Evolutionary conservation across 2,329 filamentous ascomycete genomes (phyloP).

Genomic region (Mariannaea sp.): DNA sequence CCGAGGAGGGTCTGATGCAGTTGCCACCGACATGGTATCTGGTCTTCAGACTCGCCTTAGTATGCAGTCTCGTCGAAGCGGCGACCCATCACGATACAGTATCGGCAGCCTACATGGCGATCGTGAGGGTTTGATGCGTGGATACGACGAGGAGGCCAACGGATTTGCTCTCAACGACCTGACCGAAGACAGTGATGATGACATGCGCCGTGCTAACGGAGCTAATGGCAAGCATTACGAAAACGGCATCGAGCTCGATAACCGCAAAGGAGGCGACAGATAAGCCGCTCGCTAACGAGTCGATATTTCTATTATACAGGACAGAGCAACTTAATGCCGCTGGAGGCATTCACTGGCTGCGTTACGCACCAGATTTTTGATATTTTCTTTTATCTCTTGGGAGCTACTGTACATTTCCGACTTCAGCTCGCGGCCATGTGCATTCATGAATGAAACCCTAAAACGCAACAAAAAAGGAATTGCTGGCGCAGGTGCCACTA

Average conservation of each 20-base stretch:
- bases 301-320: constrained; percentile 10
- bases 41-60: constrained; percentile 88
- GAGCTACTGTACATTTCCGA: constrained; percentile 37
- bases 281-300: constrained; percentile 33
- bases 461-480: constrained; percentile 22
- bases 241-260: constrained; percentile 56
- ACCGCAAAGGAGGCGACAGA: constrained; percentile 49
- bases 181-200: constrained; percentile 75
- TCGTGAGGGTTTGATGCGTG: constrained; percentile 81
- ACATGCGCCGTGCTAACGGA: constrained; percentile 48
- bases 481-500: constrained; percentile 32
- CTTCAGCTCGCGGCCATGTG: constrained; percentile 29
- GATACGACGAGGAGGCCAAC: constrained; percentile 80
- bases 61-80: constrained; percentile 86
- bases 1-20: constrained; percentile 70
- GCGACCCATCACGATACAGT: constrained; percentile 66
- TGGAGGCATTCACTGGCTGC: constrained; percentile 1
- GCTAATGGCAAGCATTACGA: constrained; percentile 49
- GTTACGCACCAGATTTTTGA: constrained; percentile 16
- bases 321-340: constrained; percentile 16
- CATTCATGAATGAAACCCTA: constrained; percentile 32
- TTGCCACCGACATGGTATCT: constrained; percentile 89
- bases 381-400: constrained; percentile 30
- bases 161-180: constrained; percentile 80
- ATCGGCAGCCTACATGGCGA: constrained; percentile 70